phyloP scores from a whole-genome alignment of 164 flowering plant species.

The Stephania japonica region DNA sequence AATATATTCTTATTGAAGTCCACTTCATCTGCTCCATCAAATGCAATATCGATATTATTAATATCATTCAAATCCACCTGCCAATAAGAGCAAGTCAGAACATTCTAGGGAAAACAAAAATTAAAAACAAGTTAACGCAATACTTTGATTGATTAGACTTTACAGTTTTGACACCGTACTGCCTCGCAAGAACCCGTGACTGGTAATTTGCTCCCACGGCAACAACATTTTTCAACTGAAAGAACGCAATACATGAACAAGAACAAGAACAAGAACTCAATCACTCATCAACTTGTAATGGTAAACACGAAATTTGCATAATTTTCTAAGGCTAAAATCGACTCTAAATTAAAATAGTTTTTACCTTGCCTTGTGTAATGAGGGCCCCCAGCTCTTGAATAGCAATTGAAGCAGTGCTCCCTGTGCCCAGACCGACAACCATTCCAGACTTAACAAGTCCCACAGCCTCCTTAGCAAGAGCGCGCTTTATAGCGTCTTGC shows the following conservation, averaged over 20 bases:
- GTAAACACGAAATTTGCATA: background rate
- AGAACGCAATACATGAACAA: background rate
- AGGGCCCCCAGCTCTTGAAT: slow-evolving; percentile 26
- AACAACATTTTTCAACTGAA: slow-evolving; percentile 24
- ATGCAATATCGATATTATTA: slow-evolving; percentile 23
- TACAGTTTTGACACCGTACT: slow-evolving; percentile 25
- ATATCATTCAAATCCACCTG: slow-evolving; percentile 31
- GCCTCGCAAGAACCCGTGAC: slow-evolving; percentile 29
- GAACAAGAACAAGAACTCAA: background rate
- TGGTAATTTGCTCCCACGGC: slow-evolving; percentile 29
- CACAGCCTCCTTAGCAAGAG: slow-evolving; percentile 25
- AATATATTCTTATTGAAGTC: slow-evolving; percentile 23
- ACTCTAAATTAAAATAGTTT: background rate
- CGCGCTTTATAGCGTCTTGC: slow-evolving; percentile 28
- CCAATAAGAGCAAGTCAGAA: background rate
- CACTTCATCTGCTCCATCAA: slow-evolving; percentile 31
- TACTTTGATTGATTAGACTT: background rate
- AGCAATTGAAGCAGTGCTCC: slow-evolving; percentile 30
- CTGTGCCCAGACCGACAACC: slow-evolving; percentile 30
- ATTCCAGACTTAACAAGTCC: slow-evolving; percentile 27
- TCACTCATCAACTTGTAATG: background rate
- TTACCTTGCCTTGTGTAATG: slow-evolving; percentile 22
- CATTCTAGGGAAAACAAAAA: background rate
- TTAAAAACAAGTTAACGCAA: background rate
- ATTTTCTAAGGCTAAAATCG: background rate